Evolutionary conservation across 768 basidiomycete genomes (phyloP), one percentile per base, ranked within the genome.

Genomic region (Russula sp.): DNA sequence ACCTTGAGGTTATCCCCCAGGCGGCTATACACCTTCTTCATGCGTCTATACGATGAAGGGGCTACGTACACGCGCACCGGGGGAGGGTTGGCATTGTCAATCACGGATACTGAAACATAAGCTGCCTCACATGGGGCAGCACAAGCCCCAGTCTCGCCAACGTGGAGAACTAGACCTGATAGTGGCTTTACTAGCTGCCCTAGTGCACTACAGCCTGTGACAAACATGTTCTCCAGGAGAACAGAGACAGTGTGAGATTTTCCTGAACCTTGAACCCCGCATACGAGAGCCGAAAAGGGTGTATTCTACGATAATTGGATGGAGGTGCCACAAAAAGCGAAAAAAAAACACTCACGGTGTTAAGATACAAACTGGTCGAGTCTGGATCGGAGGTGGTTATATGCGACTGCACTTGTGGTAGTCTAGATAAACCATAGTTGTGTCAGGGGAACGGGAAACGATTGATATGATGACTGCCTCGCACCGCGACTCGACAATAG

Each of bases 211-310:
- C 78, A 77, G 14, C 75, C 72, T 0, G 83, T 65, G n/a, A 89
- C 79, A 8, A 89, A 74, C 83, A 88, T 86, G 61, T 77, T 84
- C 69, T 90, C 88, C 0, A 90, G 68, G 6, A 90, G 74, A 0
- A 85, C 80, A 0, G 87, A 83, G 2, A 87, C 81, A 0, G 85
- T 87, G 54, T 90, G 87, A 0, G 86, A 88, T 67, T 90, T 89
- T 9, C 87, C 87, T 0, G 87, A 84, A 0, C 88, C 86, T 74
- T 89, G 88, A 0, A 88, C 87, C 0, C 87, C 87, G 56, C 87
- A 90, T 3, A 89, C 79, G n/a, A 89, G 68, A 0, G 87, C 84
- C 0, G 88, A 88, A 67, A 88, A 85, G 0, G 87, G 88, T 0
- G 87, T 78, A 68, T 88, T 89, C 87, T 88, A 61, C 16, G 10